These are phyloP conservation scores for Phytophthora vignae DNA, from an alignment of 352 stramenopile species.

Conservation along the genomic window DNA sequence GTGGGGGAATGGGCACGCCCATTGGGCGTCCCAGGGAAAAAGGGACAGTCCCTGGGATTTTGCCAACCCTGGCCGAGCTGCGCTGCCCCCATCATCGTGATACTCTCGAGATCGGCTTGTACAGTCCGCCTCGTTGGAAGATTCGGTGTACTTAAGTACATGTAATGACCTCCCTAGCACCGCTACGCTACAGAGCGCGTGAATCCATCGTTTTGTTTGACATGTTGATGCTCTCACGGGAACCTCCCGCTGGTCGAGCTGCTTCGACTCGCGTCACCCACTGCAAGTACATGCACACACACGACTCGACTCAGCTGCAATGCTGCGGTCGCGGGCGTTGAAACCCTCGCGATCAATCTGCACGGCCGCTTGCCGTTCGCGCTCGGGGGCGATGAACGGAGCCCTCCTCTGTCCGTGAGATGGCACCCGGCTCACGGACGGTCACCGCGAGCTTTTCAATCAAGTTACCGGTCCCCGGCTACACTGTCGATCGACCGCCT, in stretches of 20 bases:
- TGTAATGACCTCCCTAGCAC: background rate
- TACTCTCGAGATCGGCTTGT: slow-evolving; percentile 18
- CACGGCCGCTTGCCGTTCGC: slow-evolving; percentile 27
- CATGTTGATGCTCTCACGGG: background rate
- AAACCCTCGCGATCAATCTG: slow-evolving; percentile 4
- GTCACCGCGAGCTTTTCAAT: slow-evolving; percentile 20
- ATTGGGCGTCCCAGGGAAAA: too few relatives aligned
- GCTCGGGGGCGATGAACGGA: slow-evolving; percentile 9
- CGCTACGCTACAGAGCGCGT: background rate
- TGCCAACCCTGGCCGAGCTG: too few relatives aligned
- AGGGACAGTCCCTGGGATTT: too few relatives aligned
- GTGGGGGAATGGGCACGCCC: too few relatives aligned
- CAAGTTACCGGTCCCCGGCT: slow-evolving; percentile 12
- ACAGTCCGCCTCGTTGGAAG: slow-evolving; percentile 10
- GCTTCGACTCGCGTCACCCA: background rate
- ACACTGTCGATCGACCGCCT: slow-evolving; percentile 5
- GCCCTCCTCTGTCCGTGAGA: slow-evolving; percentile 6
- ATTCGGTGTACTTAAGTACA: slow-evolving; percentile 4
- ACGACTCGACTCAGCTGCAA: background rate
- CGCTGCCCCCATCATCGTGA: slow-evolving; percentile 27
- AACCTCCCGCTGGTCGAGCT: background rate
- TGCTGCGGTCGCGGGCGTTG: background rate
- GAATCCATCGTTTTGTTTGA: slow-evolving; percentile 5
- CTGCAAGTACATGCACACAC: background rate
- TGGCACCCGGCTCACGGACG: slow-evolving; percentile 17